phyloP scores from a whole-genome alignment of 2,329 filamentous ascomycete species.

The Aureobasidium pullulans region DNA sequence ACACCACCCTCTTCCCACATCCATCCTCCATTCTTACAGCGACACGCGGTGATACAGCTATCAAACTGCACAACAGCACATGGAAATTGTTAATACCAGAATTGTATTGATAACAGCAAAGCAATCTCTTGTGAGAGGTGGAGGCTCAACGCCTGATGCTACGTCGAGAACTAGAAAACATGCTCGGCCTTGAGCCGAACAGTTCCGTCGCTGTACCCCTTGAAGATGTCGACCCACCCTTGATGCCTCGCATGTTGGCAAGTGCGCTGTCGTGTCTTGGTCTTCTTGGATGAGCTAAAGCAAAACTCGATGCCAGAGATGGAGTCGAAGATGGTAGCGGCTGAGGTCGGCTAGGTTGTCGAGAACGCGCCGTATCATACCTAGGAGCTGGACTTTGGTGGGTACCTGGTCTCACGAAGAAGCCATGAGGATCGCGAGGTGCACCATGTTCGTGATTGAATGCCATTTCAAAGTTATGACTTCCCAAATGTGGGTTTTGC shows the following conservation, averaged over 20 bases:
- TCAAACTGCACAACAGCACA: too few species aligned
- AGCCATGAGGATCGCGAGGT: conserved; percentile 16
- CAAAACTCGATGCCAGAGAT: conserved; percentile 8
- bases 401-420: conserved; percentile 11
- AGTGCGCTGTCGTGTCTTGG: background rate
- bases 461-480: background rate
- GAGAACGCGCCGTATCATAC: background rate
- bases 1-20: too few species aligned
- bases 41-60: too few species aligned
- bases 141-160: conserved; percentile 19
- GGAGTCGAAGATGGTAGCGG: conserved; percentile 9
- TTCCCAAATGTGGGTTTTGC: conserved; percentile 20
- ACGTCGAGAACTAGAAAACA: conserved; percentile 15
- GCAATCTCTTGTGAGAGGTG: background rate
- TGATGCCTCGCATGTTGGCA: conserved; percentile 21
- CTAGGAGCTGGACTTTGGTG: background rate
- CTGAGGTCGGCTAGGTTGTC: conserved; percentile 15
- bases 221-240: conserved; percentile 15
- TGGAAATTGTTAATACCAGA: too few species aligned
- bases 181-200: background rate
- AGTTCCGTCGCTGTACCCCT: background rate
- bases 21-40: too few species aligned
- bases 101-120: background rate
- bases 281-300: background rate
- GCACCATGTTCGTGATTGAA: background rate